Percentiles rank a stretch among this genome's conserved stretches.
These are phyloP conservation scores for Candida wancherniae DNA, from an alignment of 805 yeast species.

Conservation along the genomic window DNA sequence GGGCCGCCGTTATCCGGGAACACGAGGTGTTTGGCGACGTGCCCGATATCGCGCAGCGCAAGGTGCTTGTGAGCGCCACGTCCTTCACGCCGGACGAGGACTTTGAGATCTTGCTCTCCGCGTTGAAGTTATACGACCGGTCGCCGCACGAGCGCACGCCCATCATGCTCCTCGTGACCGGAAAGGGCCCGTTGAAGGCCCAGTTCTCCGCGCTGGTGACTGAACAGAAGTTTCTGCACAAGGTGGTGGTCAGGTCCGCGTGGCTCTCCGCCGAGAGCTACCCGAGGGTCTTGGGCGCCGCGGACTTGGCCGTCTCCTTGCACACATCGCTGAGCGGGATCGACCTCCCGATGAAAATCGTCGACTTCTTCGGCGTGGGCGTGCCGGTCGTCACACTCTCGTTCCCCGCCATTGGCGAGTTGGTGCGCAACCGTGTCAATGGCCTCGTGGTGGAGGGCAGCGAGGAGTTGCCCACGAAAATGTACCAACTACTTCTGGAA, in stretches of 20 bases:
- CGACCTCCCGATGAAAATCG: constrained; percentile 95
- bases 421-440: constrained; percentile 63
- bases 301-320: constrained; percentile 85
- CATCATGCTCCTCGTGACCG: constrained; percentile 79
- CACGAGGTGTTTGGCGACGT: constrained; percentile 26
- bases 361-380: constrained; percentile 95
- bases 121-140: constrained; percentile 57
- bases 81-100: constrained; percentile 97
- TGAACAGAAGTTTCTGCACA: constrained; percentile 38
- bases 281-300: constrained; percentile 66
- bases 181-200: constrained; percentile 82
- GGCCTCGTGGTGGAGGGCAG: constrained; percentile 46
- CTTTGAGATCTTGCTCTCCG: constrained; percentile 61
- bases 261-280: constrained; percentile 83
- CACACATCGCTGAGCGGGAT: constrained; percentile 91
- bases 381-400: constrained; percentile 79
- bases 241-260: constrained; percentile 54
- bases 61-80: constrained; percentile 79
- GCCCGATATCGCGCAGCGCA: constrained; percentile 35
- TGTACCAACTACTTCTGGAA: constrained; percentile 20
- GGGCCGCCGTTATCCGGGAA: constrained; percentile 26
- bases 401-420: constrained; percentile 74
- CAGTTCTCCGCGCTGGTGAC: constrained; percentile 47
- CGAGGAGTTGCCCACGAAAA: constrained; percentile 25
- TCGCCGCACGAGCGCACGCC: constrained; percentile 22